These are phyloP conservation scores for Xylaria grammica DNA, from an alignment of 495 filamentous ascomycete species.

Conservation along the genomic window DNA sequence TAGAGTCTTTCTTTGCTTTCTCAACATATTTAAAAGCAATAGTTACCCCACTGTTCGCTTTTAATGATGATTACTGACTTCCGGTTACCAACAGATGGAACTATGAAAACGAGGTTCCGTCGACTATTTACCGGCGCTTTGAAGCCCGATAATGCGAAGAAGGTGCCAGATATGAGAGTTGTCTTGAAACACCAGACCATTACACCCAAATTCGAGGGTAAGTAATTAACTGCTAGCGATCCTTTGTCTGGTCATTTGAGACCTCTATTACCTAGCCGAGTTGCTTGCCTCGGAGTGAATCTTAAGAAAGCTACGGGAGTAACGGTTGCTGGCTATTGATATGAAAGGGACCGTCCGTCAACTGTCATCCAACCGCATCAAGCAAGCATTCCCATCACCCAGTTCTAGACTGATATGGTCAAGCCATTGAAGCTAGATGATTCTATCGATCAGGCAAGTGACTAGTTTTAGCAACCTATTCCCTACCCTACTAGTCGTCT, in stretches of 20 bases:
- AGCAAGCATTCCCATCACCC: constrained; percentile 93
- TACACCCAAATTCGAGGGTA: constrained; percentile 84
- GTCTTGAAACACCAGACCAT: constrained; percentile 99
- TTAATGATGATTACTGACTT: constrained; percentile 11
- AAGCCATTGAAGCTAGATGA: constrained; percentile 97
- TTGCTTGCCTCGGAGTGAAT: not conserved
- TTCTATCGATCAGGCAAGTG: constrained; percentile 82
- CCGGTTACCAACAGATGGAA: constrained; percentile 67
- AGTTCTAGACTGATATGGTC: constrained; percentile 99
- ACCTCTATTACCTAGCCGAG: not conserved
- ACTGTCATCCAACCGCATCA: constrained; percentile 96
- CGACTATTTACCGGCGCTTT: constrained; percentile 89
- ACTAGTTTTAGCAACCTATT: not conserved
- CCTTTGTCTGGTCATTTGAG: not conserved
- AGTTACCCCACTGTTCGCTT: not conserved
- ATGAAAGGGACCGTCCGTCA: constrained; percentile 76
- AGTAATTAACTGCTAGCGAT: not conserved
- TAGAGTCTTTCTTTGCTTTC: not conserved
- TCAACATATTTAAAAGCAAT: not conserved
- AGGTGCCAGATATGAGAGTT: constrained; percentile 91
- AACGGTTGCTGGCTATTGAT: not conserved
- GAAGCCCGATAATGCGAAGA: constrained; percentile 78
- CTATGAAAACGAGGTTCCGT: constrained; percentile 97
- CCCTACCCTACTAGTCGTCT: not conserved
- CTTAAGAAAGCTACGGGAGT: not conserved